Base-by-base conservation (phyloP, 192 early-diverging fungal genomes). In the Coemansia sp. region DNA sequence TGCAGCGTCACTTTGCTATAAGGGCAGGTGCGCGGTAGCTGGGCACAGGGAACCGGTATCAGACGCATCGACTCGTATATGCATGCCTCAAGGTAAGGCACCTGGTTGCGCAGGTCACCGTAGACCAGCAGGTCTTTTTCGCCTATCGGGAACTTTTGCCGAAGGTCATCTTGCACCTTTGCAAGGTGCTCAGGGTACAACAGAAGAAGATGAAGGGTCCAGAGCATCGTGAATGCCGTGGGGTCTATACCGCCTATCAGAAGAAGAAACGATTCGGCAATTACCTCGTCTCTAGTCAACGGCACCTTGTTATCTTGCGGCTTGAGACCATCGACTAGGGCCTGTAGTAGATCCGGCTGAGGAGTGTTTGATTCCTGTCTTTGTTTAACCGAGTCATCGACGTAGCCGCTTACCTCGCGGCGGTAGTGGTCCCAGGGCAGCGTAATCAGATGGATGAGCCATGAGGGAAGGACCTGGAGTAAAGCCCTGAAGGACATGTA, bases 11-110 rank as follows among this genome's bases (percentile, higher is more conserved):
- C 24, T 1, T 52, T 52, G 25, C 25, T 8, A 11, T 27, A 11
- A 1, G 50, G 50, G 8, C 56, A 58, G 10, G 56, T 45, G 23
- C 76, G 55, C 0, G 67, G 66, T 6, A 78, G 62, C 48, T 70
- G 64, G 8, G 62, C 50, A 32, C 70, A 59, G 0, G 71, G 60
- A 0, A 67, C 68, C 0, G 76, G 63, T 0, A 63, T 35, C 13
- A 78, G 49, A 0, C 76, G 66, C 63, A 78, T 53, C 1, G 62
- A 59, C 51, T 78, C 76, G 23, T 60, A 36, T 1, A 78, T 66
- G 25, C 69, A 72, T 28, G 76, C 76, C 28, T 78, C 71, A 9
- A 70, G 46, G 6, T 61, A 73, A 0, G 63, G 64, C 47, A 73
- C n/a, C 3, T 28, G 19, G 16, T 20, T 5, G 3, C 51, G 42